phyloP scores from a whole-genome alignment of 805 yeast genomes.

The Kregervanrija pseudodelftensis region DNA sequence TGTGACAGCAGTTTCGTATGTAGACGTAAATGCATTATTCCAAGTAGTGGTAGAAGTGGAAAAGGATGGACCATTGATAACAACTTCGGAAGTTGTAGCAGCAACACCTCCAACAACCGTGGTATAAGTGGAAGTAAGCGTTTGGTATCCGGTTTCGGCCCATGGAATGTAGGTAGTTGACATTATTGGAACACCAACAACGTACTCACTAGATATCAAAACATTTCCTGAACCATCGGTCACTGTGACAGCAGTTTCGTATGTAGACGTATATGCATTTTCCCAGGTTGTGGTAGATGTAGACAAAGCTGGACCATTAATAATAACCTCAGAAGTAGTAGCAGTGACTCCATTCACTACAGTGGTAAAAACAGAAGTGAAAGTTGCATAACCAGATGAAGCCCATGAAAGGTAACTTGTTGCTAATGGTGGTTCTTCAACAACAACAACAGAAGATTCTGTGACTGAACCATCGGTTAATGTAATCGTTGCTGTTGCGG shows the following conservation, averaged over 20 bases:
- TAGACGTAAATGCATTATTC: background rate
- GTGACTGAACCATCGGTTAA: background rate
- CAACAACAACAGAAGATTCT: background rate
- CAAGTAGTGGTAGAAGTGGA: background rate
- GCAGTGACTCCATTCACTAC: background rate
- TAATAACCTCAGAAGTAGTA: background rate
- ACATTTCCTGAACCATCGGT: no score
- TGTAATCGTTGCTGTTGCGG: no score
- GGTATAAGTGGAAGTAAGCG: background rate
- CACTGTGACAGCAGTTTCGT: background rate
- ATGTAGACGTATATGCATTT: background rate
- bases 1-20: background rate
- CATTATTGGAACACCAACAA: background rate
- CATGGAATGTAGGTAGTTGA: background rate
- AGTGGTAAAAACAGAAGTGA: background rate
- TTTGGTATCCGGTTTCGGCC: background rate
- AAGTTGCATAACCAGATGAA: background rate
- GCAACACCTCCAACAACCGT: background rate
- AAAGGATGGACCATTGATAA: slow-evolving; percentile 2
- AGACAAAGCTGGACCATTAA: slow-evolving; percentile 1
- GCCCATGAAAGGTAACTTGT: background rate
- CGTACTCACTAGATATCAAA: no score
- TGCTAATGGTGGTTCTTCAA: background rate
- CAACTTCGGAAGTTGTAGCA: background rate
- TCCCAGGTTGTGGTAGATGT: background rate